Percentiles rank a stretch among this genome's conserved stretches.
These are phyloP conservation scores for Chrysosporium keratinophilum DNA, from an alignment of 2,329 filamentous ascomycete genomes.

Conservation along the genomic window DNA sequence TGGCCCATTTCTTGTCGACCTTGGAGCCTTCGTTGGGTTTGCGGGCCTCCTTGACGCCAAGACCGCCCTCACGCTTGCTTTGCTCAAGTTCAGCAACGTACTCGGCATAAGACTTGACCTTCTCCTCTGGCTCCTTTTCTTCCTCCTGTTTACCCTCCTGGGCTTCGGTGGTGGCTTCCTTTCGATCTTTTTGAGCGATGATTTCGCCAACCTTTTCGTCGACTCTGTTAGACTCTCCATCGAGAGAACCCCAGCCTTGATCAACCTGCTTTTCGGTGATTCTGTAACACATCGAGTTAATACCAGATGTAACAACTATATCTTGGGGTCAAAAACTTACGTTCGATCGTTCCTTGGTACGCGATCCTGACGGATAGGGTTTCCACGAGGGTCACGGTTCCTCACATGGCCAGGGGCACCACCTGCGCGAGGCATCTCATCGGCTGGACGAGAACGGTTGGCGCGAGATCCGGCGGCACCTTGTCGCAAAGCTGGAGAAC, in stretches of 20 bases:
- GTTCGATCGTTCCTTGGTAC: conserved; percentile 51
- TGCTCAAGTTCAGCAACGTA: conserved; percentile 69
- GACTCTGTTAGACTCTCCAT: conserved; percentile 72
- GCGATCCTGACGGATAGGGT: conserved; percentile 48
- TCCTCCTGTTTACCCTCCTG: conserved; percentile 36
- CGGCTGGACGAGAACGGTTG: conserved; percentile 72
- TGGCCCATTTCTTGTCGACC: conserved; percentile 83
- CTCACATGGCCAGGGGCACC: conserved; percentile 40
- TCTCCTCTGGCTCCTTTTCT: conserved; percentile 53
- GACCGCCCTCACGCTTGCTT: conserved; percentile 58
- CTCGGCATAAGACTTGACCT: conserved; percentile 78
- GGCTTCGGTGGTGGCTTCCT: conserved; percentile 47
- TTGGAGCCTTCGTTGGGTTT: conserved; percentile 87
- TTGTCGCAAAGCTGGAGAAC: conserved; percentile 68
- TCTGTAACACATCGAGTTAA: conserved; percentile 21
- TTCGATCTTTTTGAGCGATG: conserved; percentile 77
- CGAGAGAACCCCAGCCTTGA: conserved; percentile 77
- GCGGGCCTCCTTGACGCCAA: conserved; percentile 60
- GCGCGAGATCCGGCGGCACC: conserved; percentile 66
- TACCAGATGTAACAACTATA: conserved; percentile 20
- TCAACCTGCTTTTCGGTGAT: conserved; percentile 46
- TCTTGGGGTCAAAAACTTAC: conserved; percentile 36
- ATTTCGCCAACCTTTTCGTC: conserved; percentile 87
- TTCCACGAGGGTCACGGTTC: conserved; percentile 49
- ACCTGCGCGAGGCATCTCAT: conserved; percentile 41